phyloP scores from a whole-genome alignment of 2,329 filamentous ascomycete species.

The Cephalotrichum gorgonifer region DNA sequence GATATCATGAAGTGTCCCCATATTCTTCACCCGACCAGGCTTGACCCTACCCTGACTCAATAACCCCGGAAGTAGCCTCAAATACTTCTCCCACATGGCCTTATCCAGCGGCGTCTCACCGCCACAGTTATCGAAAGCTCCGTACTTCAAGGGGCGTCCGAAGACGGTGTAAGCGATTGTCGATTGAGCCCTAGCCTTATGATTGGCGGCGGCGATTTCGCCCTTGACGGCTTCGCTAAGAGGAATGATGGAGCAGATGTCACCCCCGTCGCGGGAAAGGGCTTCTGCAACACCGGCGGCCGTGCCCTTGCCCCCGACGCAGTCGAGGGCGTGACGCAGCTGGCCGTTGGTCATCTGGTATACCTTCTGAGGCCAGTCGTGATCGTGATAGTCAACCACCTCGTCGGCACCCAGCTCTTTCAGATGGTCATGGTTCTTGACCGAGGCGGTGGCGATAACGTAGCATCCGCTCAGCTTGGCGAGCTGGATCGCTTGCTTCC shows the following conservation, averaged over 20 bases:
- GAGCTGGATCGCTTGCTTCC: constrained; percentile 37
- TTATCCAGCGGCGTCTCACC: background rate
- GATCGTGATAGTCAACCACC: constrained; percentile 15
- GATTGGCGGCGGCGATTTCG: background rate
- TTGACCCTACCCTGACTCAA: background rate
- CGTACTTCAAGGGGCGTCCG: background rate
- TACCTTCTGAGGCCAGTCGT: constrained; percentile 14
- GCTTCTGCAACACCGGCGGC: too few species aligned
- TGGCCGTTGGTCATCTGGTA: constrained; percentile 7
- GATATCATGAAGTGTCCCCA: background rate
- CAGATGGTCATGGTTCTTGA: constrained; percentile 23
- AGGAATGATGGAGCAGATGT: background rate
- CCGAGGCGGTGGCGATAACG: constrained; percentile 28
- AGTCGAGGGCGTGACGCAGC: background rate
- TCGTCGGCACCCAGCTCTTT: constrained; percentile 13
- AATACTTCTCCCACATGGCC: background rate
- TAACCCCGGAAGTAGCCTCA: background rate
- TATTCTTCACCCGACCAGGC: background rate
- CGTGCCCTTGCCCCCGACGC: background rate
- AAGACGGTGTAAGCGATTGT: background rate
- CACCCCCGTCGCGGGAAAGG: background rate
- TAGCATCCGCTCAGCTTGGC: constrained; percentile 28
- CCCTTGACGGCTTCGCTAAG: background rate
- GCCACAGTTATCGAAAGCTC: background rate
- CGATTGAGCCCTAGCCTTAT: background rate